Conservation (phyloP, 1,284 basidiomycete genomes). For the Leccinum insolens region DNA sequence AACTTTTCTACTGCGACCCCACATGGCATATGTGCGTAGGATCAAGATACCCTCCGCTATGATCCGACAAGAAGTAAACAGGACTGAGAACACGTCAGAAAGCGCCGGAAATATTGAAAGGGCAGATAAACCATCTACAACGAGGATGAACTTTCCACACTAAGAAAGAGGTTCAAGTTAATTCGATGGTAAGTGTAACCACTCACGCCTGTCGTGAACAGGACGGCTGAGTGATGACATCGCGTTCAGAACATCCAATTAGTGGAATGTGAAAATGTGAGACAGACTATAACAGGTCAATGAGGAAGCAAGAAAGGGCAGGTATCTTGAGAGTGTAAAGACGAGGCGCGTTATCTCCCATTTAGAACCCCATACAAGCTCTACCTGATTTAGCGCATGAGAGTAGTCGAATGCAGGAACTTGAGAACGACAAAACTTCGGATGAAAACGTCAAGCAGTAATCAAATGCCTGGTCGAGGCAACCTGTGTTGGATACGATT, state of each 20-base stretch:
- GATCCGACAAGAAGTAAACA: neutral
- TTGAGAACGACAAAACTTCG: slow-evolving; percentile 16
- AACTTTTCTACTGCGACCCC: slow-evolving; percentile 23
- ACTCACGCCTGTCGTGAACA: neutral
- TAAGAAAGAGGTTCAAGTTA: neutral
- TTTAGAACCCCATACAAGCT: neutral
- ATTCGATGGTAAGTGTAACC: neutral
- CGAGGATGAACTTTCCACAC: neutral
- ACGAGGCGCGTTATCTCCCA: neutral
- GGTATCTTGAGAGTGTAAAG: neutral
- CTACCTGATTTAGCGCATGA: neutral
- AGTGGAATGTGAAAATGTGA: neutral
- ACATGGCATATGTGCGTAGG: slow-evolving; percentile 32
- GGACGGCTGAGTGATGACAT: slow-evolving; percentile 9
- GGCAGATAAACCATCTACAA: neutral
- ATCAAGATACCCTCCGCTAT: neutral
- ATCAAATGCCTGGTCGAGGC: neutral
- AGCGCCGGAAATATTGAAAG: neutral
- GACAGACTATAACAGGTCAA: neutral
- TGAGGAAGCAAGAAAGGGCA: neutral
- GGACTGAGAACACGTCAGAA: neutral
- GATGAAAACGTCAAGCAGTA: neutral
- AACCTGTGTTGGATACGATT: neutral
- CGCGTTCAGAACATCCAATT: neutral
- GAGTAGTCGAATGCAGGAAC: neutral